Evolutionary conservation across 2,329 filamentous ascomycete species (phyloP).

Genomic region (Phialophora macrospora): DNA sequence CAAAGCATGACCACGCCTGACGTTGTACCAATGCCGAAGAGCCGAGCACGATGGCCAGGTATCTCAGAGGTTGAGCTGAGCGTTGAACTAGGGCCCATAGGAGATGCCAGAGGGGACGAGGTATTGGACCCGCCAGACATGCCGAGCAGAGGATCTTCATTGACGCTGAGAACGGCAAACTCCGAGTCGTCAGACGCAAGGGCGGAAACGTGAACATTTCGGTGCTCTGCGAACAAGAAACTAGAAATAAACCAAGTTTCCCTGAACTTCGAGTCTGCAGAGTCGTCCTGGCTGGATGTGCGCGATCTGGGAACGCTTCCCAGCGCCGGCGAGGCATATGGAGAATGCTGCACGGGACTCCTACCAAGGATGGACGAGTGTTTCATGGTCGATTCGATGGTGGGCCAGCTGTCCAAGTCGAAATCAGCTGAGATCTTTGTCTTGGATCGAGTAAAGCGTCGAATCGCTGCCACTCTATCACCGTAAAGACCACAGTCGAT

Average conservation of each 20-base stretch:
- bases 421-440: slow-evolving; percentile 43
- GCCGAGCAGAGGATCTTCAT: slow-evolving; percentile 76
- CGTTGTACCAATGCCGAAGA: slow-evolving; percentile 80
- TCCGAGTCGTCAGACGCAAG: slow-evolving; percentile 75
- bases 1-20: slow-evolving; percentile 78
- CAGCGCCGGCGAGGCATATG: slow-evolving; percentile 31
- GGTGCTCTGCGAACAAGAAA: slow-evolving; percentile 65
- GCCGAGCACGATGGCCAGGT: slow-evolving; percentile 80
- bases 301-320: slow-evolving; percentile 44
- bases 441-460: slow-evolving; percentile 63
- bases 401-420: slow-evolving; percentile 36
- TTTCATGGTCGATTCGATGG: slow-evolving; percentile 35
- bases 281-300: slow-evolving; percentile 43
- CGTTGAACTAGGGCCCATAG: slow-evolving; percentile 53
- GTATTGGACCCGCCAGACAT: slow-evolving; percentile 60
- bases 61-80: slow-evolving; percentile 61
- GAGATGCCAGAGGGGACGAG: slow-evolving; percentile 61
- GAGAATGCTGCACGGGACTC: slow-evolving; percentile 37
- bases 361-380: slow-evolving; percentile 58
- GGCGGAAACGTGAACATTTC: slow-evolving; percentile 68
- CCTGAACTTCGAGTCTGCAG: slow-evolving; percentile 46
- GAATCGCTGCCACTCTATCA: slow-evolving; percentile 58
- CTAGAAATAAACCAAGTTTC: slow-evolving; percentile 71
- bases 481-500: slow-evolving; percentile 73
- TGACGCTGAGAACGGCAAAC: slow-evolving; percentile 70